Base-by-base conservation (phyloP, 1,284 basidiomycete genomes). In the Ceratobasidium sp. region DNA sequence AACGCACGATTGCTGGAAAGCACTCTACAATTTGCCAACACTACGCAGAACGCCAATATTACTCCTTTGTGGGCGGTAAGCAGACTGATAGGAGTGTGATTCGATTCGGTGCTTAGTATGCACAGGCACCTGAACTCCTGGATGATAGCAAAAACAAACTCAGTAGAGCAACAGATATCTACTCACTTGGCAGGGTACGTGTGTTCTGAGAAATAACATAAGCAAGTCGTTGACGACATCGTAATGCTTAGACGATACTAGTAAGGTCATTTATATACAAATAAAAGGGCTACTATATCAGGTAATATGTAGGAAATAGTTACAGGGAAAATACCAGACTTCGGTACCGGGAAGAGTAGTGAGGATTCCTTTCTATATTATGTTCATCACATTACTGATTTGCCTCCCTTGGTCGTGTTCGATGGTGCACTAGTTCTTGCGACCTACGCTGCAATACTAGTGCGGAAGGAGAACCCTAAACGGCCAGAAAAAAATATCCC, bases 131-230 rank as follows among this genome's bases (percentile, higher is more conserved):
- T 7, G 64, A 66, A 24, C 41, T 63, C 11, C 16, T 66, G 6
- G 27, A 14, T 8, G 29, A n/a, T n/a, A n/a, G 16, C 11, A 16
- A 16, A 9, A 14, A 22, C 5, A n/a, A 11, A 4, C 5, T 22
- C 5, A 54, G 49, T 11, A 66, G n/a, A 37, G 24, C 53, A 53
- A 24, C 64, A 13, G 64, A 66, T n/a, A 31, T 66, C 34, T 66
- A 66, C 24, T 46, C 64, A 14, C 34, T 66, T 37, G 64, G 48
- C 46, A 66, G 51, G 64, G 64, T 53, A 37, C 22, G 64, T 27
- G n/a, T n/a, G n/a, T n/a, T n/a, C n/a, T n/a, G 22, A 14, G 6
- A 6, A 6, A 6, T 48, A 27, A 46, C 13, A 46, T 19, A 16
- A 3, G 14, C 27, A 4, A 27, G 19, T 48, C 24, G n/a, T 43